Base-by-base conservation (phyloP, 2,329 filamentous ascomycete species). In the Colletotrichum navitas region DNA sequence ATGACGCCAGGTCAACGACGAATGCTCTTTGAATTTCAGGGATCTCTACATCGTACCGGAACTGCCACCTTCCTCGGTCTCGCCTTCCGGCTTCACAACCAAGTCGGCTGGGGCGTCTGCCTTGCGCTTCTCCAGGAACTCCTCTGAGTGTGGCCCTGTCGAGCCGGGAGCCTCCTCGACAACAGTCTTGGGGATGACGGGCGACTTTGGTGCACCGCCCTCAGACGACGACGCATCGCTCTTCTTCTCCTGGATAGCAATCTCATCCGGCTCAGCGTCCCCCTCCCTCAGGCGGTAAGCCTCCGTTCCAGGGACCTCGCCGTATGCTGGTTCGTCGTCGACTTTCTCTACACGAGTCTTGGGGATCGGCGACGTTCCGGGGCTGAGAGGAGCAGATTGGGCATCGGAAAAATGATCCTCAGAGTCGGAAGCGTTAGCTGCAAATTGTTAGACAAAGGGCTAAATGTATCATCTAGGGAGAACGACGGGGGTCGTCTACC, bases 391-490 rank as follows among this genome's bases (percentile, higher is more conserved):
- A 67, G 80, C 85, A 43, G 89, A 90, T 66, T 88, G 88, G 43
- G 90, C 90, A 78, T 92, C 90, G 62, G 88, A 91, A 80, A 91
- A 92, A 81, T 92, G 90, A 75, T 92, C 90, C 56, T 92, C 90
- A 36, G 89, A 91, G 73, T 92, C 90, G 60, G 90, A 91, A 39
- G 83, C 84, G 71, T 87, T 87, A 81, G 79, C 80, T 80, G 54
- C 29, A 56, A 45, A 41, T 63, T 63, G 75, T 81, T 74, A 82
- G 78, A 70, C 60, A 60, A 63, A 47, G 24, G 41, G 36, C 47
- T 55, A 29, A 47, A 29, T 49, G 32, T 24, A 59, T 41, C 69
- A 49, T 61, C 60, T 43, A 51, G 58, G 61, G 41, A 71, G 49
- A 18, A 39, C 61, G 14, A 39, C 60, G 56, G 62, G 54, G 45